Evolutionary conservation across 306 rosid species (phyloP).

Genomic region (Erythrophleum fordii): DNA sequence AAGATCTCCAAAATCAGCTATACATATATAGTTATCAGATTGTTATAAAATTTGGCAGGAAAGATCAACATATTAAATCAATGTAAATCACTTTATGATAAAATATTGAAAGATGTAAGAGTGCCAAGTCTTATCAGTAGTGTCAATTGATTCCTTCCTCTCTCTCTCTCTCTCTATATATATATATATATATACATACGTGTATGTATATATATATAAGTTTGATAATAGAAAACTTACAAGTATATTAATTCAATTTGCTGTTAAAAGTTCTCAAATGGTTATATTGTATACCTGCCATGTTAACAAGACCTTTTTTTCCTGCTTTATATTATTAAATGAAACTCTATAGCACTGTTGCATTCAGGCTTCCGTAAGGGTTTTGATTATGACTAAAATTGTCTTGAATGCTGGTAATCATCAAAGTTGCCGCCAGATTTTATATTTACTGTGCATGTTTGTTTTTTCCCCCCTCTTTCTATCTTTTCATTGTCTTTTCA

Average conservation of each 20-base stretch:
- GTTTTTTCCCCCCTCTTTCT: background rate
- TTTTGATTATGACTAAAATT: background rate
- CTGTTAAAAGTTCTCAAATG: background rate
- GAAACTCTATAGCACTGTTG: background rate
- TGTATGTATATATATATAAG: too few relatives aligned
- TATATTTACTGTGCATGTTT: background rate
- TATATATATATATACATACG: too few relatives aligned
- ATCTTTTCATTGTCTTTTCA: background rate
- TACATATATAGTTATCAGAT: too few relatives aligned
- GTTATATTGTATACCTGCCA: background rate
- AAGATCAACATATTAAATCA: too few relatives aligned
- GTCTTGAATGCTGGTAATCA: background rate
- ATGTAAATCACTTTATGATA: too few relatives aligned
- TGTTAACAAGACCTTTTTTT: slow-evolving; percentile 3
- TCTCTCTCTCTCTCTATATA: too few relatives aligned
- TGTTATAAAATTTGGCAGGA: too few relatives aligned
- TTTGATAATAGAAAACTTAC: too few relatives aligned
- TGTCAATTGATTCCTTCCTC: too few relatives aligned
- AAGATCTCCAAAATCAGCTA: too few relatives aligned
- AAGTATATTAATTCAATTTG: slow-evolving; percentile 13
- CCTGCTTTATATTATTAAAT: background rate
- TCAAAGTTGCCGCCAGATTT: background rate
- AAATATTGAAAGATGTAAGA: too few relatives aligned
- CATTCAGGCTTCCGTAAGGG: background rate
- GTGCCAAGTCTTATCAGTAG: too few relatives aligned